phyloP scores from a whole-genome alignment of 768 basidiomycete species.

The Mycena galericulata region DNA sequence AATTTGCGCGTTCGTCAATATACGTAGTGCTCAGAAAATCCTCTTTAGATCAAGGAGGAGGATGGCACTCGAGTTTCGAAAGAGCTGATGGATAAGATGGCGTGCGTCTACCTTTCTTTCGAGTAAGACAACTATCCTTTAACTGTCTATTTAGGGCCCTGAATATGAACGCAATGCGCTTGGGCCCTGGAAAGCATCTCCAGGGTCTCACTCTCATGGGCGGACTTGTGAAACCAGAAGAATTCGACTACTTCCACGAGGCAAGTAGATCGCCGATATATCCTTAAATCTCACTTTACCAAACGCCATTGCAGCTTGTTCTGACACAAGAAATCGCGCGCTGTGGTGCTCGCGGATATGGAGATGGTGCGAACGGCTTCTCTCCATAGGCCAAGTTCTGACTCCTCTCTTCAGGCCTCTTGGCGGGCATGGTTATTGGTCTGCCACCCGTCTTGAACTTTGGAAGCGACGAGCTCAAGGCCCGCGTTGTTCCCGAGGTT shows the following conservation, averaged over 20 bases:
- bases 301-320: conserved; percentile 64
- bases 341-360: conserved; percentile 81
- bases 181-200: conserved; percentile 95
- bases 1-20: background rate
- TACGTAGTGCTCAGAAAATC: conserved; percentile 37
- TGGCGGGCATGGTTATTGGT: conserved; percentile 87
- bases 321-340: conserved; percentile 87
- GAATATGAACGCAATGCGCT: conserved; percentile 90
- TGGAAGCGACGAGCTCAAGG: conserved; percentile 71
- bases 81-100: conserved; percentile 86
- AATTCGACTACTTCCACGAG: conserved; percentile 93
- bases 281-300: conserved; percentile 6
- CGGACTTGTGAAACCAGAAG: conserved; percentile 86
- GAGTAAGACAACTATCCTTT: conserved; percentile 61
- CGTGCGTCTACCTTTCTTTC: conserved; percentile 71
- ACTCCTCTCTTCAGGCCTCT: conserved; percentile 58
- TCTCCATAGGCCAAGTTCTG: background rate
- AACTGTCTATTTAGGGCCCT: conserved; percentile 55
- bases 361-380: conserved; percentile 66
- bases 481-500: conserved; percentile 73
- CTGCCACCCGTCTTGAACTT: conserved; percentile 93
- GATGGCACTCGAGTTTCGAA: conserved; percentile 89
- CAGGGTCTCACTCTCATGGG: conserved; percentile 85
- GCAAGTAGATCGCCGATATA: conserved; percentile 42
- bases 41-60: conserved; percentile 77